Base-by-base conservation (phyloP, 1,284 basidiomycete genomes). In the Neonothopanus nambi region DNA sequence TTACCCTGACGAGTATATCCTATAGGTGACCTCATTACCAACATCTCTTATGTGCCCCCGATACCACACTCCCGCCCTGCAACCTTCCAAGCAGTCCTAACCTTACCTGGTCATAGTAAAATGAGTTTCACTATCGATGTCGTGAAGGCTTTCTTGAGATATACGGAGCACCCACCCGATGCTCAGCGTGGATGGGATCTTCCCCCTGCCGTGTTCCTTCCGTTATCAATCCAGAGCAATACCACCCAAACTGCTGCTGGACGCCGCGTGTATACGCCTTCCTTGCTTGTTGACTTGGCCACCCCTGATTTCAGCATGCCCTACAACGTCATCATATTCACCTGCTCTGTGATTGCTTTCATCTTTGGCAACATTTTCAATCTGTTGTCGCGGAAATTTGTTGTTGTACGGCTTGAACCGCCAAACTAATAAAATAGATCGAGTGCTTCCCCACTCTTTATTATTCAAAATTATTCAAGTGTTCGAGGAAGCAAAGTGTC, bases 291-390 rank as follows among this genome's bases (percentile, higher is more conserved):
- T 39, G 93, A 97, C 67, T 79, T 98, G 21, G 91, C 96, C 7
- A 95, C 93, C 7, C 97, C 97, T 0, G 96, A 99, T 72, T 99
- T 99, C 70, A 95, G 91, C 65, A 98, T 99, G 95, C 95, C 96
- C 11, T 99, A 98, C 74, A 99, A 98, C 71, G 95, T 98, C 58
- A 98, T 98, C 70, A 96, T 97, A 65, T 89, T 98, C 77, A 94
- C 85, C 53, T 93, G 87, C 65, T 95, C 93, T 8, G 76, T 97
- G 45, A 82, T 95, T 57, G 95, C 96, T 33, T 82, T 98, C 57
- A 89, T 96, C 58, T 98, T 99, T 69, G 96, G 96, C 38, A 91
- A 85, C 60, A 73, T 96, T 43, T 93, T 98, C 71, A 98, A 98
- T 65, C 68, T 87, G 43, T 72, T 98, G 65, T 90, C 93, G 40